A percentile compares a stretch with the other conserved stretches of the same genome.
These are phyloP conservation scores for Neurospora tetrasperma DNA, from an alignment of 495 filamentous ascomycete genomes.

Conservation along the genomic window DNA sequence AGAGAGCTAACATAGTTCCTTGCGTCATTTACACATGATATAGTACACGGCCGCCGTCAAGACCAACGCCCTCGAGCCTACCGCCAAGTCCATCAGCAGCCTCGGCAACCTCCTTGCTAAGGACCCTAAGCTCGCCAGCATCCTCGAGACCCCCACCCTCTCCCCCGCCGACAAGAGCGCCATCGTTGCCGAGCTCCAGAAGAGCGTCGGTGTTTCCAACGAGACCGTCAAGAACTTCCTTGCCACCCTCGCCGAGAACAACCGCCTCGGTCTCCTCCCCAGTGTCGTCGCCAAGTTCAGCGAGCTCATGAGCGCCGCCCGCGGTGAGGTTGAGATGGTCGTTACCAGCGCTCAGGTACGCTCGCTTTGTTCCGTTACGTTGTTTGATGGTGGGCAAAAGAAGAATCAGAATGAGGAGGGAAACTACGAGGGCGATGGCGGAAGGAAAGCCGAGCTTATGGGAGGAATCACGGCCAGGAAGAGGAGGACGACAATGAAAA, in stretches of 20 bases:
- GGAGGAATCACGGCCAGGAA: background rate
- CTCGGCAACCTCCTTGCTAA: constrained; percentile 64
- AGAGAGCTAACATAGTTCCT: constrained; percentile 10
- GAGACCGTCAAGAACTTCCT: constrained; percentile 93
- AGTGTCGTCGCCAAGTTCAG: constrained; percentile 80
- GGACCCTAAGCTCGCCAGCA: constrained; percentile 64
- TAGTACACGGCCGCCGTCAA: constrained; percentile 95
- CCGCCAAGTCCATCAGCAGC: constrained; percentile 59
- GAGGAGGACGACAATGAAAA: background rate
- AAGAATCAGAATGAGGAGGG: background rate
- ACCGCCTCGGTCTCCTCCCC: constrained; percentile 74
- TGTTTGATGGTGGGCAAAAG: background rate
- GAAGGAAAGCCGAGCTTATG: background rate
- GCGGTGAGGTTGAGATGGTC: constrained; percentile 83
- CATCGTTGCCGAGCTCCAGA: constrained; percentile 75
- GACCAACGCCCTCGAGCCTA: constrained; percentile 68
- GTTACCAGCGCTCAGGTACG: constrained; percentile 84
- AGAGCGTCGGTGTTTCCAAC: constrained; percentile 57
- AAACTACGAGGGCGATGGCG: background rate
- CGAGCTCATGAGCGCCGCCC: constrained; percentile 75
- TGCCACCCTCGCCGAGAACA: constrained; percentile 82
- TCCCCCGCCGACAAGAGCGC: constrained; percentile 64
- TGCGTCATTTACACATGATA: constrained; percentile 23
- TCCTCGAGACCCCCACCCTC: constrained; percentile 76
- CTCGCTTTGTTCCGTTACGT: constrained; percentile 4